Conservation (phyloP, 2,329 filamentous ascomycete genomes). For the Aspergillus vadensis region DNA sequence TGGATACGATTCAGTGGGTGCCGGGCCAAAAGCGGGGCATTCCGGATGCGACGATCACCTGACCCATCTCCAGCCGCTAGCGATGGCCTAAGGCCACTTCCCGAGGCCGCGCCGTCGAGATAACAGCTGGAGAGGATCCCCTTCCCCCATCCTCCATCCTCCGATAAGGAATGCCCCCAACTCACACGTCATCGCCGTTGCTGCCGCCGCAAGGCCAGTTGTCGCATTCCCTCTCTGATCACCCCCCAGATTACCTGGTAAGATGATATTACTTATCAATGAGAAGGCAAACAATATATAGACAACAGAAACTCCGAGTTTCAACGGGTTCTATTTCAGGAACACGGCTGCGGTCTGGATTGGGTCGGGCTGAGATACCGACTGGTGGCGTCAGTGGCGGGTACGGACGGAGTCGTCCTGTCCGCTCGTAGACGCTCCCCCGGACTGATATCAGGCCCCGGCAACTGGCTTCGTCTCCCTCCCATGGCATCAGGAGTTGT, state of each 20-base stretch:
- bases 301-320: not conserved
- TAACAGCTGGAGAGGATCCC: slow-evolving; percentile 6
- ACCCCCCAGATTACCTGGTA: not conserved
- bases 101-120: slow-evolving; percentile 12
- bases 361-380: slow-evolving; percentile 12
- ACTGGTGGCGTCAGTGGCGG: slow-evolving; percentile 32
- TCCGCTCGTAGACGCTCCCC: not conserved
- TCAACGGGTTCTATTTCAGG: slow-evolving; percentile 1
- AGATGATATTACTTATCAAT: not conserved
- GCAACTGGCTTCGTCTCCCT: not conserved
- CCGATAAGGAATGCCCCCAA: slow-evolving; percentile 7
- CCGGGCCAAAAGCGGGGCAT: slow-evolving; percentile 4
- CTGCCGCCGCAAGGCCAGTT: not conserved
- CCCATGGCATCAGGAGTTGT: not conserved
- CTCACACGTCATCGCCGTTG: slow-evolving; percentile 22
- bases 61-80: slow-evolving; percentile 15
- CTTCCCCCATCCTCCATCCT: not conserved
- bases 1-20: not conserved
- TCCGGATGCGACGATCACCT: slow-evolving; percentile 29
- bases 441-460: slow-evolving; percentile 7
- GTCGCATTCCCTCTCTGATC: not conserved
- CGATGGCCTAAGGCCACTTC: slow-evolving; percentile 7
- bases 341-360: slow-evolving; percentile 6
- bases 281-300: not conserved
- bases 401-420: slow-evolving; percentile 18